Conservation (phyloP, 1,284 basidiomycete species). For the Mycena sp. region DNA sequence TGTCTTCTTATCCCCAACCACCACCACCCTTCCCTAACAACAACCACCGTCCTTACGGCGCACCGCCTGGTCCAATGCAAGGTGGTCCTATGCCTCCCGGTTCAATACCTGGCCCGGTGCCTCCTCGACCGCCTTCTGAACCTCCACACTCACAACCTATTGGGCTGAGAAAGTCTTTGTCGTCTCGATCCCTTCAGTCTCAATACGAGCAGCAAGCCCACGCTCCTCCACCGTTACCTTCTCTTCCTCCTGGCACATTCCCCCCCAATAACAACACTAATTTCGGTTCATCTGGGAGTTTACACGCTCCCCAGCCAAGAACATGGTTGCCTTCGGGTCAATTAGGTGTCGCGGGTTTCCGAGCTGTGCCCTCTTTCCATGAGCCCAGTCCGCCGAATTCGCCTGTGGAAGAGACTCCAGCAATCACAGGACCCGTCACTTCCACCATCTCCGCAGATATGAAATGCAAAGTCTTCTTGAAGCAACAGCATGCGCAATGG, state of each 20-base stretch:
- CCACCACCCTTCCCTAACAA: constrained; percentile 17
- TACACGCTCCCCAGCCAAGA: constrained; percentile 60
- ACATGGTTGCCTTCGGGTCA: constrained; percentile 65
- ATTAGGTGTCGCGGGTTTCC: constrained; percentile 46
- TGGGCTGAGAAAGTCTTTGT: constrained; percentile 65
- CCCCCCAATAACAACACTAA: constrained; percentile 32
- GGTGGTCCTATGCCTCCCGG: constrained; percentile 34
- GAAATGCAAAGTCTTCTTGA: constrained; percentile 98
- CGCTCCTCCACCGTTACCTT: constrained; percentile 60
- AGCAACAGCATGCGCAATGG: constrained; percentile 97
- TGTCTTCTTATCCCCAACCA: constrained; percentile 17
- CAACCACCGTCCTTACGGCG: constrained; percentile 31
- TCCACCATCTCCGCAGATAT: constrained; percentile 89
- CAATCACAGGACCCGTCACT: constrained; percentile 72
- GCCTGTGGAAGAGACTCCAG: constrained; percentile 67
- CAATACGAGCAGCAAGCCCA: constrained; percentile 50
- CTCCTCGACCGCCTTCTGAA: constrained; percentile 54
- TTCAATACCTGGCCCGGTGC: constrained; percentile 36
- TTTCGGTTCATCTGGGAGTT: constrained; percentile 41
- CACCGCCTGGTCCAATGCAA: constrained; percentile 35
- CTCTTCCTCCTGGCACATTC: constrained; percentile 51
- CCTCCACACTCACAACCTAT: constrained; percentile 44
- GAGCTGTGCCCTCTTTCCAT: constrained; percentile 61
- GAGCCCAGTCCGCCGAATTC: constrained; percentile 83
- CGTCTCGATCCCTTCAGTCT: constrained; percentile 66